Evolutionary conservation across 1,284 basidiomycete species (phyloP).

Genomic region (Cutaneotrichosporon sp.): DNA sequence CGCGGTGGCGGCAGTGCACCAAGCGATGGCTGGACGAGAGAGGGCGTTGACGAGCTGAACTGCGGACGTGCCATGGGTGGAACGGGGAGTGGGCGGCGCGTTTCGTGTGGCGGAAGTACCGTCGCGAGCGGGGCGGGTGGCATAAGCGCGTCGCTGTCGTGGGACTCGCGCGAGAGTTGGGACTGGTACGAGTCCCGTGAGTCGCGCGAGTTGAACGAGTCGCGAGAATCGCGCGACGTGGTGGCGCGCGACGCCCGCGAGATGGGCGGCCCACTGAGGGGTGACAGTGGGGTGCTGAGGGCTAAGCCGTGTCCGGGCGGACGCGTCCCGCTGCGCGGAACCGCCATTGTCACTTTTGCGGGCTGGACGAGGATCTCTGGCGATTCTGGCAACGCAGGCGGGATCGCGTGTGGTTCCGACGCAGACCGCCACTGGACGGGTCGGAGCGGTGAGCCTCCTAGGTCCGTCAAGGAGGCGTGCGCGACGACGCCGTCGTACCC

Average conservation of each 20-base stretch:
- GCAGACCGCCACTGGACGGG: not conserved
- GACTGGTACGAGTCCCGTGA: too few species aligned
- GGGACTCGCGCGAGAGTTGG: too few species aligned
- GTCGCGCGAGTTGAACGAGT: too few species aligned
- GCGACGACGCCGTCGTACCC: not conserved
- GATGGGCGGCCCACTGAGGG: not conserved
- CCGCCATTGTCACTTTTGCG: not conserved
- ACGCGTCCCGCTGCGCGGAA: not conserved
- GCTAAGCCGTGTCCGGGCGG: not conserved
- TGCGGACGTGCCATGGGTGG: too few species aligned
- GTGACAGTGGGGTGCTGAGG: not conserved
- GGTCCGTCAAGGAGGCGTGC: not conserved
- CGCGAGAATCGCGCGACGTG: too few species aligned
- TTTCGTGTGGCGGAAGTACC: not conserved
- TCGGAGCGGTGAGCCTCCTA: not conserved
- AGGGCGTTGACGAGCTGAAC: too few species aligned
- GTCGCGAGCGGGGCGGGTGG: not conserved
- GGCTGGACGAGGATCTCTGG: not conserved
- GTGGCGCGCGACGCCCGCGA: too few species aligned
- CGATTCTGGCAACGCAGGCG: constrained; percentile 9
- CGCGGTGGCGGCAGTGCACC: too few species aligned
- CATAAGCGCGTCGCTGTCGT: not conserved
- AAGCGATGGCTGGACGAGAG: not conserved
- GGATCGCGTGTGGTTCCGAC: not conserved
- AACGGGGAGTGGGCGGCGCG: not conserved